Conservation (phyloP, 2,329 filamentous ascomycete species). For the Calonectria leucothoes region DNA sequence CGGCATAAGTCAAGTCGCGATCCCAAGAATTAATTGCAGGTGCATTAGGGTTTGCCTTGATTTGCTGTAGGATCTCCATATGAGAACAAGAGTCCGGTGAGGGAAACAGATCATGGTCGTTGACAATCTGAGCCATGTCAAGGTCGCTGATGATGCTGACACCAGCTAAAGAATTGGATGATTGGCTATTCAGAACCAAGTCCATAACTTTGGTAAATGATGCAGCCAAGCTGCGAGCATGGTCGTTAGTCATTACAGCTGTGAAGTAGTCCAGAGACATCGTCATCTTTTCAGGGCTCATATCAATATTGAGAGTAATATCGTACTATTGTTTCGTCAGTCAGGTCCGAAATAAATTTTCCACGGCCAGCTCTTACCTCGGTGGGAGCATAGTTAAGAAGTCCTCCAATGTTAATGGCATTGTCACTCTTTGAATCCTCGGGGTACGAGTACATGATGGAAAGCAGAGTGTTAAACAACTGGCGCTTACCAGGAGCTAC, state of each 20-base stretch:
- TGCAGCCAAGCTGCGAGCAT: conserved; percentile 9
- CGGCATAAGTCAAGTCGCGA: conserved; percentile 6
- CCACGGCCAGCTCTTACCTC: background rate
- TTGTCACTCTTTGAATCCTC: background rate
- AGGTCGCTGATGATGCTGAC: background rate
- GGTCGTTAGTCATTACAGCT: conserved; percentile 1
- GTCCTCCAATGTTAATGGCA: conserved; percentile 2
- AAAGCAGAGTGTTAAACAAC: conserved; percentile 16
- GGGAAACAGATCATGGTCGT: conserved; percentile 5
- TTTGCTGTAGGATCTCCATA: conserved; percentile 9
- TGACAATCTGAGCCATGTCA: conserved; percentile 3
- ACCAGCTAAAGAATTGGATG: background rate
- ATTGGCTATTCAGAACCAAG: background rate
- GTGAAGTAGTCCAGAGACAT: conserved; percentile 18
- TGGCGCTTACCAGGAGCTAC: conserved; percentile 17
- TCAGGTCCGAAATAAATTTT: background rate
- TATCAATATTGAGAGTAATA: conserved; percentile 13
- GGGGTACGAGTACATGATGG: conserved; percentile 14
- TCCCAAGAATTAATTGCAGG: conserved; percentile 15
- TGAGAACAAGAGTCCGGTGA: conserved; percentile 10
- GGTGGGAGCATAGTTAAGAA: conserved; percentile 13
- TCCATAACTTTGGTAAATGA: conserved; percentile 14
- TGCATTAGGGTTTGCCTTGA: background rate
- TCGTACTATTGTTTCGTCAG: background rate
- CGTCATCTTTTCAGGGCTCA: conserved; percentile 4